Conservation (phyloP, 768 basidiomycete genomes). For the Galerina marginata region DNA sequence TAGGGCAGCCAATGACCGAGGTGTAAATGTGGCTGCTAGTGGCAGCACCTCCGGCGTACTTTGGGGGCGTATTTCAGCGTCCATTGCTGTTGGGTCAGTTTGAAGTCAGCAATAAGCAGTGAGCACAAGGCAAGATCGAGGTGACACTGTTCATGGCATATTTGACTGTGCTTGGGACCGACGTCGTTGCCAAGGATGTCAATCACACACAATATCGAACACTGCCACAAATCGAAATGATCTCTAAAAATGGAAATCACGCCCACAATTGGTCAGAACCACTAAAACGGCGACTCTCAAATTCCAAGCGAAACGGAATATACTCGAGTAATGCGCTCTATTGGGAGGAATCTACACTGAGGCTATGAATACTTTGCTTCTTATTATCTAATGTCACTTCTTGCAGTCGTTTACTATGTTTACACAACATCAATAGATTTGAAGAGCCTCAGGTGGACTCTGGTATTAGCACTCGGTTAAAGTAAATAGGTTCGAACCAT, state of each 20-base stretch:
- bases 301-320: too few relatives aligned
- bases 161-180: neutral
- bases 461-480: too few relatives aligned
- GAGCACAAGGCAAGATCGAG: neutral
- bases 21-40: constrained; percentile 39
- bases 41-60: constrained; percentile 42
- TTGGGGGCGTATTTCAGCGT: constrained; percentile 12
- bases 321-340: too few relatives aligned
- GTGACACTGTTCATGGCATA: neutral
- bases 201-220: neutral
- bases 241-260: neutral
- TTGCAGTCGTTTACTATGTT: too few relatives aligned
- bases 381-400: too few relatives aligned
- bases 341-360: too few relatives aligned
- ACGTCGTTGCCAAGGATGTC: neutral
- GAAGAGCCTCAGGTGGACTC: too few relatives aligned
- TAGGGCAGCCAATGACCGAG: constrained; percentile 43
- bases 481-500: too few relatives aligned
- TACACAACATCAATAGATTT: too few relatives aligned
- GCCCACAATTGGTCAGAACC: neutral
- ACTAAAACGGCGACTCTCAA: too few relatives aligned
- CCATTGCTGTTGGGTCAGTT: neutral
- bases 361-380: too few relatives aligned
- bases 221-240: neutral
- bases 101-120: neutral